A percentile compares a stretch with the other conserved stretches of the same genome.
Conservation (phyloP, 257 asterid genomes). For the Cinchona pubescens region DNA sequence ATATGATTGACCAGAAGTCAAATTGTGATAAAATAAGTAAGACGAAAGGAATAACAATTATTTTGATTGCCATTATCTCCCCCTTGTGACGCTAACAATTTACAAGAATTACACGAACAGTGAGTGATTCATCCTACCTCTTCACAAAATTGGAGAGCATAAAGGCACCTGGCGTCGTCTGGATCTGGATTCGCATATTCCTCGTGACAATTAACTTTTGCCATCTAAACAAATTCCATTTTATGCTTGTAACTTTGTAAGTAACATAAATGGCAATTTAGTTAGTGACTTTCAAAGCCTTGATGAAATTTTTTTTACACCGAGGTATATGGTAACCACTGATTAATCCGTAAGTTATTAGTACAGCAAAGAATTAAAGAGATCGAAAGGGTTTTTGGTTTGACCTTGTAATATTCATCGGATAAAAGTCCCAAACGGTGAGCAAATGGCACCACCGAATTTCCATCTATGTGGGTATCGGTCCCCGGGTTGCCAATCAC, state of each 20-base stretch:
- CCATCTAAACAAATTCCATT: slow-evolving; percentile 1
- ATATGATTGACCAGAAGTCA: too few relatives aligned
- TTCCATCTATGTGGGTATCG: background rate
- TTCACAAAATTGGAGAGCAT: slow-evolving; percentile 17
- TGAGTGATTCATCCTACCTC: slow-evolving; percentile 6
- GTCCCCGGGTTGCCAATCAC: slow-evolving; percentile 33
- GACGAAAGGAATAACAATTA: too few relatives aligned
- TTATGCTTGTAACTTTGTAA: too few relatives aligned
- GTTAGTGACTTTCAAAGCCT: too few relatives aligned
- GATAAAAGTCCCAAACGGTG: slow-evolving; percentile 37
- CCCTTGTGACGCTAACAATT: too few relatives aligned
- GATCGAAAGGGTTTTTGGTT: too few relatives aligned
- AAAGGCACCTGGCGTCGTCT: slow-evolving; percentile 15
- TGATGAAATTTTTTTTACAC: too few relatives aligned
- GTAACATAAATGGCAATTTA: background rate
- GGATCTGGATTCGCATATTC: slow-evolving; percentile 22
- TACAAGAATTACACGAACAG: too few relatives aligned
- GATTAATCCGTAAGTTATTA: too few relatives aligned
- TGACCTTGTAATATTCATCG: slow-evolving; percentile 31
- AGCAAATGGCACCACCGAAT: slow-evolving; percentile 25
- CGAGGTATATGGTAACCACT: too few relatives aligned
- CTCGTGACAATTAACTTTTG: slow-evolving; percentile 16
- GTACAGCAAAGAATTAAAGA: background rate
- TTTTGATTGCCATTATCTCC: too few relatives aligned
- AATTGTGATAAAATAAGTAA: too few relatives aligned